These are phyloP conservation scores for Colletotrichum phormii DNA, from an alignment of 2,329 filamentous ascomycete species.

Conservation along the genomic window DNA sequence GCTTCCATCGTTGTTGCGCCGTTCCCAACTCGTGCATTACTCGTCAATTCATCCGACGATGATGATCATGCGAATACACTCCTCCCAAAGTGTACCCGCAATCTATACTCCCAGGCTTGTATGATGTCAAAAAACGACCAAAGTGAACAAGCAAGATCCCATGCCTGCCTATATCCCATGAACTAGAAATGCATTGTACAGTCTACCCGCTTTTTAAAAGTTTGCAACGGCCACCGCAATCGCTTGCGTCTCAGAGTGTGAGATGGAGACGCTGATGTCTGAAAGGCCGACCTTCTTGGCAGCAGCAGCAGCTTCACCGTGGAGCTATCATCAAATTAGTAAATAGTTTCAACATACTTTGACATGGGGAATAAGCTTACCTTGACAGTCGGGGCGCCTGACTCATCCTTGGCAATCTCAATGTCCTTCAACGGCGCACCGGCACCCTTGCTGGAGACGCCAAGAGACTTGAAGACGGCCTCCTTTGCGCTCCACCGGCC, in stretches of 20 bases:
- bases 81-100: constrained; percentile 37
- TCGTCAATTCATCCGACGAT: constrained; percentile 37
- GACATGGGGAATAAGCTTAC: constrained; percentile 67
- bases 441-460: constrained; percentile 86
- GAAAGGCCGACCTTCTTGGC: constrained; percentile 91
- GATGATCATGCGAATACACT: constrained; percentile 22
- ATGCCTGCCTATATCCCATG: constrained; percentile 37
- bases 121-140: constrained; percentile 36
- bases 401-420: constrained; percentile 86
- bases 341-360: not conserved
- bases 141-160: constrained; percentile 35
- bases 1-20: constrained; percentile 30
- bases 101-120: constrained; percentile 35
- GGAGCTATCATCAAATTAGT: constrained; percentile 72
- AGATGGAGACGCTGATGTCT: constrained; percentile 92
- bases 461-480: constrained; percentile 97
- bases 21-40: constrained; percentile 33
- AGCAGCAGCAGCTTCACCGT: constrained; percentile 84
- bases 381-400: constrained; percentile 84
- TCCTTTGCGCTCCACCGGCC: constrained; percentile 98
- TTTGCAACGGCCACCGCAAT: constrained; percentile 92
- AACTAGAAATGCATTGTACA: constrained; percentile 36
- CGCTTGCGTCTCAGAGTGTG: constrained; percentile 93
- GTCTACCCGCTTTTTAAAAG: constrained; percentile 62
- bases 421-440: constrained; percentile 94